Conservation (phyloP, 1,139 yeast species). For the Pichia terricola region DNA sequence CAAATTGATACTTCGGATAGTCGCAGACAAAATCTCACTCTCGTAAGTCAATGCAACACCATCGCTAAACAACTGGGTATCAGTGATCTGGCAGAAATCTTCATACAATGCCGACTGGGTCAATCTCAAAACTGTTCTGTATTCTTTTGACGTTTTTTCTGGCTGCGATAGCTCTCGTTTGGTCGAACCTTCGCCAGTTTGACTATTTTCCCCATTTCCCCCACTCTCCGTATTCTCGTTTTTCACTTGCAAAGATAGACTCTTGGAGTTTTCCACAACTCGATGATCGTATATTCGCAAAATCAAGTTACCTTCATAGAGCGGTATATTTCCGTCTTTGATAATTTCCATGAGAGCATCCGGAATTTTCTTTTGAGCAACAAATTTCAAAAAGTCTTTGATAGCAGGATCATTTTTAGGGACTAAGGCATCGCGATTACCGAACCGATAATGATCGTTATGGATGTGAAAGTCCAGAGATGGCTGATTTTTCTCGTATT, state of each 20-base stretch:
- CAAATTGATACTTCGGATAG: conserved; percentile 68
- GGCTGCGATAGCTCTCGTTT: background rate
- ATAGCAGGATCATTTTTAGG: conserved; percentile 77
- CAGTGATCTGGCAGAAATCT: conserved; percentile 79
- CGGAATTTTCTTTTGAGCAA: conserved; percentile 76
- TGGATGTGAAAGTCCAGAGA: conserved; percentile 83
- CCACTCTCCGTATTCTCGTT: background rate
- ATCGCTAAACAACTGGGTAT: conserved; percentile 71
- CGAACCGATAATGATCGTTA: conserved; percentile 80
- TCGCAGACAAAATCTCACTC: conserved; percentile 68
- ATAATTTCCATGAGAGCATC: conserved; percentile 83
- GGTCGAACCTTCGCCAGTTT: background rate
- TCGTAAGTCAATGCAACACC: conserved; percentile 70
- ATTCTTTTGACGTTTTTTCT: conserved; percentile 46
- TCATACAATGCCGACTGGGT: conserved; percentile 76
- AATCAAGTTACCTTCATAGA: conserved; percentile 85
- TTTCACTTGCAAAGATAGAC: background rate
- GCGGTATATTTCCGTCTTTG: conserved; percentile 71
- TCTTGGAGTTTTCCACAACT: background rate
- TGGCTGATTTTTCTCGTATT: conserved; percentile 71
- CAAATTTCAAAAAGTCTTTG: conserved; percentile 68
- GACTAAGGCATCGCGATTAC: conserved; percentile 66
- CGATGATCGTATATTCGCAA: conserved; percentile 77
- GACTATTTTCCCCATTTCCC: background rate
- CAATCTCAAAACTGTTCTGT: conserved; percentile 69